Evolutionary conservation across 2,329 filamentous ascomycete species (phyloP), one percentile per base, ranked within the genome.

Genomic region (Neophaeococcomyces aloes): DNA sequence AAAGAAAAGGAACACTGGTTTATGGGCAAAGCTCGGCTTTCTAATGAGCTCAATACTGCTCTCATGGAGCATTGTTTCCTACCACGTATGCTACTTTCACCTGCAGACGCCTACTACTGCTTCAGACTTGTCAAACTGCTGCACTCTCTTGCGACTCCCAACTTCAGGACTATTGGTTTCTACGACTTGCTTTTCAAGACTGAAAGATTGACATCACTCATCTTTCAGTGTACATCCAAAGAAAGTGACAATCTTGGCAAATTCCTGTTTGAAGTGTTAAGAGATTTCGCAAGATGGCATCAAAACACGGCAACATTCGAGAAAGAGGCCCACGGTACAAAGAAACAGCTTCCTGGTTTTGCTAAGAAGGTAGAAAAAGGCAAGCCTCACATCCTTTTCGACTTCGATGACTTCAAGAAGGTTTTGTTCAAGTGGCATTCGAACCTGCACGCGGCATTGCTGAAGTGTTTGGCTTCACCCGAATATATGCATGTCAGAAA

Each of bases 401-500:
- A 87, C 45, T 91, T 86, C 60, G 84, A 88, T 51, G 79, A 86
- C 43, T 98, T 93, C 68, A 81, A 86, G 38, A 81, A 85, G 53
- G 67, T 93, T 41, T 70, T 95, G 25, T 91, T 83, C 68, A 83
- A 85, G 54, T 96, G 89, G 87, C 93, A 98, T 62, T 79, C 82
- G 55, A 79, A 83, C 50, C 67, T 98, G 33, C 83, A 83, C 55
- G 76, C 70, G 38, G 86, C 89, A 2, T 69, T 98, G 43, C 88
- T 87, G 59, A 75, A 75, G 29, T 95, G 89, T 59, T 72, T 98
- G 36, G 78, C 78, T 14, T 81, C 82, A 21, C 79, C 77, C 25
- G 89, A 96, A 63, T 98, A 91, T 76, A 95, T 95, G 83, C 88
- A 95, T 61, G 94, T 96, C 59, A 81, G 89, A 44, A 98, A 98